phyloP scores from a whole-genome alignment of 768 basidiomycete species.

The Rhodosporidiobolus odoratus region DNA sequence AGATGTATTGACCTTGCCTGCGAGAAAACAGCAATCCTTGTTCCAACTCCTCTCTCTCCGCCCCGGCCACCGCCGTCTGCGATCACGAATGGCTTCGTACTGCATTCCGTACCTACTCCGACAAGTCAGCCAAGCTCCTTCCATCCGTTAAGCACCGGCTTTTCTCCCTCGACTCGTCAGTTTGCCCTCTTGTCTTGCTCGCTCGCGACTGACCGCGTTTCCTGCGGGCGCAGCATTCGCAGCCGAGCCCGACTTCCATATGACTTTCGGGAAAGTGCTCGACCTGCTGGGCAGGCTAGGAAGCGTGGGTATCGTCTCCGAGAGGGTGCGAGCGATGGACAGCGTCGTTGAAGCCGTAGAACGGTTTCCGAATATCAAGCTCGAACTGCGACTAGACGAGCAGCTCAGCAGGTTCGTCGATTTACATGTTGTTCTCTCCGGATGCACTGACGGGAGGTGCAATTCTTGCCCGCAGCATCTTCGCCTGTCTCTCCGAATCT shows the following conservation, averaged over 20 bases:
- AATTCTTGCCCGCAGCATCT: conserved; percentile 53
- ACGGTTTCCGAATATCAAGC: conserved; percentile 67
- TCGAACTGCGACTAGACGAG: conserved; percentile 65
- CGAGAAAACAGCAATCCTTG: conserved; percentile 41
- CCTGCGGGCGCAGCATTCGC: not conserved
- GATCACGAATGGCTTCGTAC: not conserved
- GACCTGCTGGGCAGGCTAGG: not conserved
- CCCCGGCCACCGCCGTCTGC: not conserved
- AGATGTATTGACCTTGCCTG: too few species aligned
- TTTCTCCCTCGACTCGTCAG: too few species aligned
- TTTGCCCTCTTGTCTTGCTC: not conserved
- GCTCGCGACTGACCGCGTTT: too few species aligned
- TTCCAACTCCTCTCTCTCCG: conserved; percentile 5
- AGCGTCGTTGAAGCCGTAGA: conserved; percentile 60
- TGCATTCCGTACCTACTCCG: not conserved
- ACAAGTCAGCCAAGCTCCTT: not conserved
- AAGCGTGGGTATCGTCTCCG: not conserved
- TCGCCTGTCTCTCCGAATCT: conserved; percentile 70
- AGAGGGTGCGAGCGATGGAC: conserved; percentile 29
- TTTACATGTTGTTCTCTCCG: conserved; percentile 53
- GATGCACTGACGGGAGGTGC: not conserved
- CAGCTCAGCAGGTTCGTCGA: too few species aligned
- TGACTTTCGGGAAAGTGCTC: not conserved
- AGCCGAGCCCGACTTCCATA: not conserved
- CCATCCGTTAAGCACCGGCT: not conserved